Conservation (phyloP, 106 monocot species). For the Dendrobium nobile region DNA sequence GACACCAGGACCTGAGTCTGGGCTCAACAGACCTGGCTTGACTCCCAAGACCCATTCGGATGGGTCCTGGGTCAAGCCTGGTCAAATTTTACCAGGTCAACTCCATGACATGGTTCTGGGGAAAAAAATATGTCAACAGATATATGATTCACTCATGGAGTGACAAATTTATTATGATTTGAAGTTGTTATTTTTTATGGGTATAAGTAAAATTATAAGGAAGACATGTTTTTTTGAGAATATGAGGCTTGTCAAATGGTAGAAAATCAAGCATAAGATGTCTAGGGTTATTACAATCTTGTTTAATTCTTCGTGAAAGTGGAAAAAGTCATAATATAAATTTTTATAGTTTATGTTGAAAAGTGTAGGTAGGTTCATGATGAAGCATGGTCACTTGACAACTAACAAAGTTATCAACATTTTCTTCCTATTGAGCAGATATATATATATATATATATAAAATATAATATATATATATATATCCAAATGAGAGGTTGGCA, state of each 20-base stretch:
- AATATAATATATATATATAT: no score
- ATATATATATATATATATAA: no score
- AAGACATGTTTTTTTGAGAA: neutral
- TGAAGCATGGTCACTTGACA: neutral
- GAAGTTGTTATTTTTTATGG: neutral
- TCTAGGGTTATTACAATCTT: neutral
- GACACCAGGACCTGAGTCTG: no score
- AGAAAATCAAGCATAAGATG: neutral
- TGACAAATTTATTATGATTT: neutral
- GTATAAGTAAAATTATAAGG: neutral
- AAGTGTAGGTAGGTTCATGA: neutral
- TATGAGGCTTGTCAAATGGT: neutral
- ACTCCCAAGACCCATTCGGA: no score
- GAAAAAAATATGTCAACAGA: no score
- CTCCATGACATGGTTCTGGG: no score
- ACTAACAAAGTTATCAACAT: neutral
- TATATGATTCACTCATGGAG: neutral
- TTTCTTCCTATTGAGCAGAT: neutral
- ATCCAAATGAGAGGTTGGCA: neutral
- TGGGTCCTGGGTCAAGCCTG: no score
- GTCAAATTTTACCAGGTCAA: no score
- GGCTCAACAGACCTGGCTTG: no score
- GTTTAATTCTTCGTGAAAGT: neutral
- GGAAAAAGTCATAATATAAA: neutral
- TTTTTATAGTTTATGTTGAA: neutral